Base-by-base conservation (phyloP, 208 protist species). In the Strigomonas culicis region DNA sequence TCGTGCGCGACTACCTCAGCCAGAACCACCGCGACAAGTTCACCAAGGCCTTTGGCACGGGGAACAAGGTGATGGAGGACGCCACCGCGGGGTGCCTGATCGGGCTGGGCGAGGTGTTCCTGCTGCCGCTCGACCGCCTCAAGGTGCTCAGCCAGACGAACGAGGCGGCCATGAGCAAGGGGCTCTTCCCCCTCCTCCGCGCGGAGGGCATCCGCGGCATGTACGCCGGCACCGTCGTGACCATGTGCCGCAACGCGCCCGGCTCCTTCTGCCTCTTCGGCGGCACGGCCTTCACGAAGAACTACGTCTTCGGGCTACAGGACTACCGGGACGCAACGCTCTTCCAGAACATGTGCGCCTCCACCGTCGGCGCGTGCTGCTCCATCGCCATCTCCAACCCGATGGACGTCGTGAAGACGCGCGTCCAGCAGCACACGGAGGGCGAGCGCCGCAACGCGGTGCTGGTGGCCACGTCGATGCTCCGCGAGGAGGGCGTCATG, bases 351-450 rank as follows among this genome's bases (percentile, higher is more conserved):
- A 77, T 91, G 67, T 83, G 77, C 70, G 84, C 90, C 59, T 85
- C 88, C 21, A 90, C 88, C 2, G 72, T 92, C 22, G 92, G 92
- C 28, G 83, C 85, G 24, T 90, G 82, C 65, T 59, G 87, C 8
- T 86, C 82, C 41, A 94, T 97, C 63, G 82, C 84, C 55, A 69
- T 97, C 57, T 88, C 90, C 3, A 93, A 89, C 81, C 92, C 92
- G 21, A 93, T 97, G 86, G 92, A 97, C 71, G 92, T 97, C 25
- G 74, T 97, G 36, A 97, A 97, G 78, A 97, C 90, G n/a, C 90
- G 90, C 32, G 86, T 96, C 71, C 92, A 97, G 77, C 78, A 74
- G 41, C 72, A 83, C 59, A 84, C 79, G 27, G 82, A 69, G 25
- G 82, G 76, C 1, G 46, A 75, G 41, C 69, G 74, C n/a, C 66